Conservation (phyloP, 2,329 filamentous ascomycete species). For the Fusarium aywerte region DNA sequence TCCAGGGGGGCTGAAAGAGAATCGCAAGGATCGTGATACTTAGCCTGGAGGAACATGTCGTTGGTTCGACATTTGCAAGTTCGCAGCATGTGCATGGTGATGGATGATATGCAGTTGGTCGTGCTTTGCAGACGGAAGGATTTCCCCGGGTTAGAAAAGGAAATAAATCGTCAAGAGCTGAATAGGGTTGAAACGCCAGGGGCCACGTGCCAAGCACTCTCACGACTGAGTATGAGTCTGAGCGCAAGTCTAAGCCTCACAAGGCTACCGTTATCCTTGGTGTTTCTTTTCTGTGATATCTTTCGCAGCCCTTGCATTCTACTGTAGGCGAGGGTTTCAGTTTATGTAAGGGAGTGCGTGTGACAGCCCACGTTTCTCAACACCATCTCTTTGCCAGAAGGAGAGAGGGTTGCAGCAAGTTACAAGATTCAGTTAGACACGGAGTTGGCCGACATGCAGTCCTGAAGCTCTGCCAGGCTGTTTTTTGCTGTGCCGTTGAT, state of each 20-base stretch:
- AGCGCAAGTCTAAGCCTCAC: not conserved
- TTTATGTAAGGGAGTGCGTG: slow-evolving; percentile 24
- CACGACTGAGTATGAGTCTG: not conserved
- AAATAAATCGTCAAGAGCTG: slow-evolving; percentile 26
- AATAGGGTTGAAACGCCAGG: slow-evolving; percentile 12
- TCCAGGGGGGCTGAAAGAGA: not conserved
- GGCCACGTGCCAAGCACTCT: not conserved
- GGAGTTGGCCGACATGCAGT: slow-evolving; percentile 19
- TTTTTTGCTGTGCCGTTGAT: slow-evolving; percentile 22
- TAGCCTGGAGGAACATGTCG: slow-evolving; percentile 4
- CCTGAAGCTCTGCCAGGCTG: not conserved
- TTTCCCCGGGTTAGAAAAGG: slow-evolving; percentile 21
- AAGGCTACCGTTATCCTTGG: not conserved
- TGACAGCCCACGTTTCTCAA: slow-evolving; percentile 18
- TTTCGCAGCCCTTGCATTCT: not conserved
- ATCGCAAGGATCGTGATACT: slow-evolving; percentile 2
- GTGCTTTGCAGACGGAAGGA: slow-evolving; percentile 28
- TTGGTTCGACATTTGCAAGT: slow-evolving; percentile 10
- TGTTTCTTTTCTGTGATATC: not conserved
- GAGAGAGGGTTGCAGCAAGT: slow-evolving; percentile 18
- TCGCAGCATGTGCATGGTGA: not conserved
- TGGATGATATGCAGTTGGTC: slow-evolving; percentile 29
- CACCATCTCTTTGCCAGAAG: slow-evolving; percentile 14
- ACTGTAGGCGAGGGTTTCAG: slow-evolving; percentile 10
- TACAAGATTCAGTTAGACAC: slow-evolving; percentile 22